Percentiles rank a stretch among this genome's conserved stretches.
Conservation (phyloP, 225 moss, liverwort and hornwort species). For the Pseudisothecium myosuroides region DNA sequence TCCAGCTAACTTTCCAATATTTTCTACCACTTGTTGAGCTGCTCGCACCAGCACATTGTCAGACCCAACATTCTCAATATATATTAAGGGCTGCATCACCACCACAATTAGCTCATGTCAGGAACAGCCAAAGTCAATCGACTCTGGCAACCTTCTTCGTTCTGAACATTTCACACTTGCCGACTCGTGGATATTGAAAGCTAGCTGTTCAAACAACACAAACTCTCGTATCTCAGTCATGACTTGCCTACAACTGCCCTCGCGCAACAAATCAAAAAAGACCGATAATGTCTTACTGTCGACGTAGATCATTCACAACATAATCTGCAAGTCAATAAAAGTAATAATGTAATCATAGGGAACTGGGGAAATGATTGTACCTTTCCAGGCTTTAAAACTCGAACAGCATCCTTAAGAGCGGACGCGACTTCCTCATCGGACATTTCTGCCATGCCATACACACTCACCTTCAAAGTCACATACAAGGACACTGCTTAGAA, state of each 20-base stretch:
- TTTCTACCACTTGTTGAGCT: constrained; percentile 38
- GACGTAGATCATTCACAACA: neutral
- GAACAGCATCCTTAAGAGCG: constrained; percentile 59
- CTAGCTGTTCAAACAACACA: neutral
- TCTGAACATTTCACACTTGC: neutral
- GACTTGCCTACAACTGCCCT: neutral
- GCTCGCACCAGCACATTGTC: constrained; percentile 44
- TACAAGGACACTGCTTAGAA: neutral
- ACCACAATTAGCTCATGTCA: neutral
- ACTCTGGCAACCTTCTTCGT: neutral
- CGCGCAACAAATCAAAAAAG: neutral
- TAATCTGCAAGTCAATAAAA: neutral
- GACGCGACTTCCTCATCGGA: constrained; percentile 51
- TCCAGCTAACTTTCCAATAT: constrained; percentile 25
- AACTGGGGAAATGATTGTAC: constrained; percentile 11
- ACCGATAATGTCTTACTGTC: neutral
- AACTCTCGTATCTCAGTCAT: neutral
- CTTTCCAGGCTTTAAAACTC: constrained; percentile 88
- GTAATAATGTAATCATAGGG: neutral
- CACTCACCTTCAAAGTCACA: constrained; percentile 64
- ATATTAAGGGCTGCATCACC: constrained; percentile 73
- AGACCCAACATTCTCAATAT: constrained; percentile 73
- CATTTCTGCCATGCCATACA: constrained; percentile 70
- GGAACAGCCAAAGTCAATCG: neutral
- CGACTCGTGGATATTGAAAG: neutral